Evolutionary conservation across 257 asterid genomes (phyloP), one percentile per base, ranked within the genome.

Genomic region (Dorcoceras hygrometricum): DNA sequence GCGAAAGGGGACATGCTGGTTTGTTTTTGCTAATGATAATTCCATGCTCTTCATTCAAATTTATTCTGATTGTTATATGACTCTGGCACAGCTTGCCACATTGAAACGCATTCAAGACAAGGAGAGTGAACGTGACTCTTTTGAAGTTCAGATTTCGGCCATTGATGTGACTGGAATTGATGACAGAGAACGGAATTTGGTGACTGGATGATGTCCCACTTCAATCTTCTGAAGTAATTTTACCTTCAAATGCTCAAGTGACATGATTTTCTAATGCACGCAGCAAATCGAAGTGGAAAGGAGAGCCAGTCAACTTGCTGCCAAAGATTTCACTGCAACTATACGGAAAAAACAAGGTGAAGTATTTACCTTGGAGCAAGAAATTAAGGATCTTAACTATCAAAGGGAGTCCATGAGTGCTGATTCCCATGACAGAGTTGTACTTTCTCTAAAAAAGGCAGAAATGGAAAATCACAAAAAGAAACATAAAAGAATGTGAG

Each of bases 171-270:
- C 85, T 50, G 71, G 67, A 67, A 68, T 93, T 55, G 96, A 93
- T 27, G 92, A 88, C 85, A 90, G 89, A 78, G 97, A 90, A 67
- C 85, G 77, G 74, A 81, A 72, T 73, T 20, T 84, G 90, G 99
- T 93, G 84, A 66, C 75, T 61, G 36, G 62, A 63, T 60, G 58
- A 65, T 61, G 54, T 62, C 46, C 46, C 76, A 68, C 65, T 71
- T 65, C 12, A 66, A 26, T 67, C 65, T 74, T 55, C 26, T 32
- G 31, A 36, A 51, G 34, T 70, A 18, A 20, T 65, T 73, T 58
- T n/a, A 56, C 75, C 59, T 53, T 69, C 29, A 43, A 50, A 65
- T 59, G n/a, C 66, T 53, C 74, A 67, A 67, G 50, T 77, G 63
- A 54, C 22, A 57, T 70, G 62, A 2, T 67, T 62, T 46, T 75